A percentile compares a stretch with the other conserved stretches of the same genome.
Evolutionary conservation across 495 filamentous ascomycete genomes (phyloP).

Genomic region (Lasiosphaeriaceae sp.): DNA sequence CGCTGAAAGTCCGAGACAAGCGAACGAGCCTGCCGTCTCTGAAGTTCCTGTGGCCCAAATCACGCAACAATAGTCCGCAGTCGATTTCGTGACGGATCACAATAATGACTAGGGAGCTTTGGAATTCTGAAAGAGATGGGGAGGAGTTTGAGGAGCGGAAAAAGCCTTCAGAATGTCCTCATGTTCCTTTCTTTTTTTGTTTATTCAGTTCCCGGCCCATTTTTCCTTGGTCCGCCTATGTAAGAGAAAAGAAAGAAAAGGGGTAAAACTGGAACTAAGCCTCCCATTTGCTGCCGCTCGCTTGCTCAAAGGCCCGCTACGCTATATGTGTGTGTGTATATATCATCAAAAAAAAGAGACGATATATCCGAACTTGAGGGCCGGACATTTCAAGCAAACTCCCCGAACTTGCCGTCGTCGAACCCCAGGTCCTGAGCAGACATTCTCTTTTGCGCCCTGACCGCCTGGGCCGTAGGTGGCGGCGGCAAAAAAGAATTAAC

Average conservation of each 20-base stretch:
- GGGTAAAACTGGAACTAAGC: no score
- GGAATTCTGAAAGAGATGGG: neutral
- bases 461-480: conserved; percentile 57
- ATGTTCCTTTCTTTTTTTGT: no score
- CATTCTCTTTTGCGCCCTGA: conserved; percentile 48
- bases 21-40: conserved; percentile 29
- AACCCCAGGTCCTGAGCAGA: conserved; percentile 55
- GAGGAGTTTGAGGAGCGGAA: neutral
- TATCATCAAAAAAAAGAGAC: no score
- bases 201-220: no score
- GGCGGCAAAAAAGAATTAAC: conserved; percentile 41
- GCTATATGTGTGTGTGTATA: no score
- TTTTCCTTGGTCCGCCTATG: no score
- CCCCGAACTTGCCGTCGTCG: conserved; percentile 64
- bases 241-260: no score
- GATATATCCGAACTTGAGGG: neutral
- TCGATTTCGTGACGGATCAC: neutral
- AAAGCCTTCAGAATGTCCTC: no score
- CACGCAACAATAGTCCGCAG: conserved; percentile 4
- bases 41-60: conserved; percentile 18
- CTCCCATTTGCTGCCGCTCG: no score
- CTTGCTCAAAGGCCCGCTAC: no score
- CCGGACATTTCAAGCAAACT: conserved; percentile 47
- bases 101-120: neutral
- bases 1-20: conserved; percentile 17